Conservation (phyloP, 1,284 basidiomycete genomes). For the Ganoderma leucocontextum region DNA sequence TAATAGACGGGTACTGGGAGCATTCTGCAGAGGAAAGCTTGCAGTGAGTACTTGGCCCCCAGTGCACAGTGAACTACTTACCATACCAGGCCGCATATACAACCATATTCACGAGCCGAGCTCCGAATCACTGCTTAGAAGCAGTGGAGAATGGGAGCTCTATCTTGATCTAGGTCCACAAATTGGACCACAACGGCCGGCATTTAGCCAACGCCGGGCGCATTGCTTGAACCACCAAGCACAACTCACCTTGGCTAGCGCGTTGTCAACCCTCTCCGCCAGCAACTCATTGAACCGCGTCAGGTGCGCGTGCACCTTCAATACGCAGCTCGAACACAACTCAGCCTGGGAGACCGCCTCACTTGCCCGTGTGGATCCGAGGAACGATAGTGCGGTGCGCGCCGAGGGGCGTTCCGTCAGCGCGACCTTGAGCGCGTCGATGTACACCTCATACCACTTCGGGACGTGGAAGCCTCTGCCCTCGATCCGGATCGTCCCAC, state of each 20-base stretch:
- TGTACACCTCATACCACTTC: no score
- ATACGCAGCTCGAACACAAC: background rate
- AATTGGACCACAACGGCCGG: background rate
- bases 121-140: background rate
- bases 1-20: no score
- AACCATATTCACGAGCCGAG: background rate
- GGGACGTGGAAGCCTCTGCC: background rate
- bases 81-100: background rate
- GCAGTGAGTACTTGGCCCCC: background rate
- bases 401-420: background rate
- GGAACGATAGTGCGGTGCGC: background rate
- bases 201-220: background rate
- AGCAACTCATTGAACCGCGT: background rate
- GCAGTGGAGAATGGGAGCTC: background rate
- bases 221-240: background rate
- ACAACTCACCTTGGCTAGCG: background rate
- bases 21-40: background rate
- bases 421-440: no score
- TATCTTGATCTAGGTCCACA: background rate
- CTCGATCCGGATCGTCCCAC: background rate
- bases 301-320: slow-evolving; percentile 3
- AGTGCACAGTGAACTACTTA: background rate
- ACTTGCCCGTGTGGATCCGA: no score
- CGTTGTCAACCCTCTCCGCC: slow-evolving; percentile 3
- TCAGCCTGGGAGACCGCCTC: background rate